Base-by-base conservation (phyloP, 176 grass and related monocot species). In the Tillandsia leiboldiana region DNA sequence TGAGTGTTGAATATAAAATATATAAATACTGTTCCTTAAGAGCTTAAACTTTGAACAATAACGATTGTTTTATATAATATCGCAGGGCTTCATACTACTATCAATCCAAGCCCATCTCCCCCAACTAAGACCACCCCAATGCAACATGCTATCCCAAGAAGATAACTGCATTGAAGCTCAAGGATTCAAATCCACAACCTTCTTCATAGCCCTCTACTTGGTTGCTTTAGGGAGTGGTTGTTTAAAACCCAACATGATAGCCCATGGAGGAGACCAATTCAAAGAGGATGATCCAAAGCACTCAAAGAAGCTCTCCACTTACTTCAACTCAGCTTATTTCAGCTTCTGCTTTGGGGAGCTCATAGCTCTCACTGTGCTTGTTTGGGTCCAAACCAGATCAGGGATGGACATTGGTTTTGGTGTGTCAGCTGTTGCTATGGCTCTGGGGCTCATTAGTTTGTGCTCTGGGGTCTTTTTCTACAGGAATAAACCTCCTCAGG, bases 201-300 rank as follows among this genome's bases (percentile, higher is more conserved):
- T 97, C 74, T 97, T 97, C 73, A 49, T 79, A 0, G 84, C 93
- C 53, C 89, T 97, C 59, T 97, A 97, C 79, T 75, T 92, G 48
- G 89, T 97, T 74, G 93, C 93, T 47, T 78, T 97, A 2, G 93
- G 93, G 67, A 97, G 93, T 74, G 93, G 93, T 20, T 92, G 86
- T 81, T 79, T 97, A 73, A 97, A 97, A 78, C 89, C 93, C 77
- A 97, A 92, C 84, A 97, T 97, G 93, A 97, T 97, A 65, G 78
- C 93, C 49, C 93, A 92, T 62, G 93, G 93, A 33, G 93, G 81
- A 12, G 93, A 97, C 71, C 93, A 97, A 79, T 87, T 96, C 70
- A 50, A 70, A 11, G 73, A 63, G 64, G 77, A 29, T 33, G 77
- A 65, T 0, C 76, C 80, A 0, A 80, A 80, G 63, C 66, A 84